These are phyloP conservation scores for Starmera quercuum DNA, from an alignment of 805 yeast genomes.

Conservation along the genomic window DNA sequence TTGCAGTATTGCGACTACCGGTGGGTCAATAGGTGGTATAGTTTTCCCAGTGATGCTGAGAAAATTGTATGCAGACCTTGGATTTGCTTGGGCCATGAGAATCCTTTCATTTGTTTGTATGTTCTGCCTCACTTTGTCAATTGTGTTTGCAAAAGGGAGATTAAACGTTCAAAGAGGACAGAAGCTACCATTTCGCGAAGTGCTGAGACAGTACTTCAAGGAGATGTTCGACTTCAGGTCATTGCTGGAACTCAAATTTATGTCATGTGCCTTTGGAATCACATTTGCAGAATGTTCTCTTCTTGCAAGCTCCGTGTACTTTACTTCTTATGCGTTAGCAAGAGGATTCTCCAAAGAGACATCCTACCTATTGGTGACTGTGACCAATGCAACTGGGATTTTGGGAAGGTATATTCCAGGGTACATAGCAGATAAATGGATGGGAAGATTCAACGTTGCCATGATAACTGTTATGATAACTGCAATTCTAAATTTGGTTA, in stretches of 20 bases:
- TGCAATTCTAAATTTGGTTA: conserved; percentile 23
- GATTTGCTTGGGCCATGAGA: conserved; percentile 51
- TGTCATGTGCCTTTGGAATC: conserved; percentile 31
- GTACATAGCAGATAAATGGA: conserved; percentile 28
- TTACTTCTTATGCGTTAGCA: conserved; percentile 41
- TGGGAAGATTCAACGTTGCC: conserved; percentile 44
- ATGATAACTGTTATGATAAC: conserved; percentile 25
- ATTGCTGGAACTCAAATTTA: conserved; percentile 34
- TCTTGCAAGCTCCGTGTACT: conserved; percentile 36
- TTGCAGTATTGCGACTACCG: conserved; percentile 36
- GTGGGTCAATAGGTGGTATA: conserved; percentile 47
- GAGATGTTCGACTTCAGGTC: conserved; percentile 27
- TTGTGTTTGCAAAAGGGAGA: conserved; percentile 30
- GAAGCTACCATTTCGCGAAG: too few relatives aligned
- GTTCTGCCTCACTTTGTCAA: conserved; percentile 24
- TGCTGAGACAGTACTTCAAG: conserved; percentile 4
- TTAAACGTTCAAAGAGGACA: conserved; percentile 3
- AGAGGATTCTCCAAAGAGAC: conserved; percentile 32
- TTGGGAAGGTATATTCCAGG: conserved; percentile 34
- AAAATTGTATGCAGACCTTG: conserved; percentile 36
- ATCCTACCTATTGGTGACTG: conserved; percentile 36
- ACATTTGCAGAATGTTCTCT: conserved; percentile 37
- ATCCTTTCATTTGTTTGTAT: conserved; percentile 38
- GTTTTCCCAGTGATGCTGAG: conserved; percentile 44
- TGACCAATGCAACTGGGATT: conserved; percentile 34